Evolutionary conservation across 208 protist species (phyloP).

Genomic region (Leptomonas seymouri): DNA sequence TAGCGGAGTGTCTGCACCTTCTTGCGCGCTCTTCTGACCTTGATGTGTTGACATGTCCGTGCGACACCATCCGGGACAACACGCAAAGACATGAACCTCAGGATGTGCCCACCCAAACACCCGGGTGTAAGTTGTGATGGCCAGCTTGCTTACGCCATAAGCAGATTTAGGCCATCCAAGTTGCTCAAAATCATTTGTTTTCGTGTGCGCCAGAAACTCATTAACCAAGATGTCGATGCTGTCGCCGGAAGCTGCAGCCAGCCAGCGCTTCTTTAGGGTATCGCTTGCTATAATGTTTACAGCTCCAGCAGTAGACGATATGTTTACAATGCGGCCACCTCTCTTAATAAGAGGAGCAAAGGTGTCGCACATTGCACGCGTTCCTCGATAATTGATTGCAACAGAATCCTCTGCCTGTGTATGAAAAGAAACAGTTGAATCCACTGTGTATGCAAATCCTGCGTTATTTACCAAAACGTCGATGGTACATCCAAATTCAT

Average conservation of each 20-base stretch:
- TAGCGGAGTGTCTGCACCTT: constrained; percentile 37
- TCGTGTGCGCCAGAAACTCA: constrained; percentile 31
- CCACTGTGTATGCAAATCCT: constrained; percentile 32
- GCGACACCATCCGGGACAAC: constrained; percentile 45
- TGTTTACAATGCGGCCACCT: constrained; percentile 38
- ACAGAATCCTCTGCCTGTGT: constrained; percentile 34
- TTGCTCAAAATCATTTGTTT: constrained; percentile 21
- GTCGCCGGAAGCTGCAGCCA: constrained; percentile 16
- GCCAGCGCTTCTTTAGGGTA: constrained; percentile 19
- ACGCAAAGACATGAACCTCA: constrained; percentile 38
- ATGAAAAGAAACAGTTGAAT: constrained; percentile 33
- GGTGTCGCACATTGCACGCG: constrained; percentile 24
- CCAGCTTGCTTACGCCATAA: constrained; percentile 51
- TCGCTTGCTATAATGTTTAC: constrained; percentile 27
- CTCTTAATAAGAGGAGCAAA: constrained; percentile 38
- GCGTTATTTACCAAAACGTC: constrained; percentile 56
- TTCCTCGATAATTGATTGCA: constrained; percentile 39
- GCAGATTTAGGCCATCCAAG: constrained; percentile 38
- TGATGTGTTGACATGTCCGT: constrained; percentile 28
- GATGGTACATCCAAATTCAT: constrained; percentile 22
- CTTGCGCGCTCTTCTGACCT: constrained; percentile 26
- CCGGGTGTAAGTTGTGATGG: constrained; percentile 31
- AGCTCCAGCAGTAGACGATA: constrained; percentile 27
- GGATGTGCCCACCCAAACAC: constrained; percentile 19
- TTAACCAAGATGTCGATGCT: constrained; percentile 30